Percentiles rank a stretch among this genome's conserved stretches.
Evolutionary conservation across 208 protist species (phyloP).

Genomic region (Leishmania arabica): DNA sequence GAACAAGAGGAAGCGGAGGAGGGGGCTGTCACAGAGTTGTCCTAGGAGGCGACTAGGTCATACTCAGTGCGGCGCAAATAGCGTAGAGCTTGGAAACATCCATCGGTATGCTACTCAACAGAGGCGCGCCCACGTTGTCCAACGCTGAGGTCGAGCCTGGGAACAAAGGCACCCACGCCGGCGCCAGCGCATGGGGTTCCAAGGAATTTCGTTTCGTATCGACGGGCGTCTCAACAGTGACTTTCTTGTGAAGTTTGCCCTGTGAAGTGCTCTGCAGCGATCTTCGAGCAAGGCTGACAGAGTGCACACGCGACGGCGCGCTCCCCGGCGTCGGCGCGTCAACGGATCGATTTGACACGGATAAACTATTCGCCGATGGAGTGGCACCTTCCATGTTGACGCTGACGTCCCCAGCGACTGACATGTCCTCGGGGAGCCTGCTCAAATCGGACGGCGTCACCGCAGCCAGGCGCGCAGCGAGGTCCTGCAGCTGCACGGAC

Average conservation of each 20-base stretch:
- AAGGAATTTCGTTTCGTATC: not conserved
- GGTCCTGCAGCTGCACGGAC: conserved; percentile 17
- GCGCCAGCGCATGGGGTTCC: not conserved
- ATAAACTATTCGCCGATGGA: not conserved
- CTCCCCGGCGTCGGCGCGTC: not conserved
- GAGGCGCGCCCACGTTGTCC: not conserved
- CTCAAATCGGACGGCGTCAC: not conserved
- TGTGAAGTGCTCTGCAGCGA: not conserved
- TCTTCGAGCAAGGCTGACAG: not conserved
- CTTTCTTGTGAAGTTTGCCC: not conserved
- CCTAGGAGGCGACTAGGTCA: conserved; percentile 16
- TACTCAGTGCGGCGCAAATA: conserved; percentile 44
- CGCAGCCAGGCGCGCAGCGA: conserved; percentile 11
- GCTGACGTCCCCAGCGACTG: not conserved
- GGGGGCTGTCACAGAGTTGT: not conserved
- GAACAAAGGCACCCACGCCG: conserved; percentile 24
- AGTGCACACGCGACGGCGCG: not conserved
- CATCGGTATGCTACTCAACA: not conserved
- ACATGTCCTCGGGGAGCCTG: not conserved
- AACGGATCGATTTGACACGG: not conserved
- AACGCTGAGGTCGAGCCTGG: not conserved
- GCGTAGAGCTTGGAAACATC: conserved; percentile 29
- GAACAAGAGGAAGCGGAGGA: not conserved
- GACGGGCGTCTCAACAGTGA: not conserved
- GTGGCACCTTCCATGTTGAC: not conserved